These are phyloP conservation scores for Botryotinia globosa DNA, from an alignment of 2,329 filamentous ascomycete genomes.

Conservation along the genomic window DNA sequence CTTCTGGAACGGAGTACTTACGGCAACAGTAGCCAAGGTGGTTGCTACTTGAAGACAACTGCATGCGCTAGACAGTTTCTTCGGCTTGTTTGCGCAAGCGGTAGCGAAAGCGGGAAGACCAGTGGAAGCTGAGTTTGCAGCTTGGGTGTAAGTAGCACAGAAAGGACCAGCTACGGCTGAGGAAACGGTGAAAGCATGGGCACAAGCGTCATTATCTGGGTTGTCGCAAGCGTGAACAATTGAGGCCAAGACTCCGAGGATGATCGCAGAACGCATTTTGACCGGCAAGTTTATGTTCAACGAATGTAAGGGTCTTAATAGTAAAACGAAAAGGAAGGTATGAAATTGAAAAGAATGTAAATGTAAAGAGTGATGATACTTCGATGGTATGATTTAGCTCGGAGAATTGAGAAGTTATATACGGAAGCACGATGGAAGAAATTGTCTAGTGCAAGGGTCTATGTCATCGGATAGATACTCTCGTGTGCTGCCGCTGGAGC, in stretches of 20 bases:
- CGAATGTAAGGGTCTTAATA: not conserved
- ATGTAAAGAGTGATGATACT: slow-evolving; percentile 1
- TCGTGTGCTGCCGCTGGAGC: not conserved
- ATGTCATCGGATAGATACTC: not conserved
- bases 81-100: slow-evolving; percentile 23
- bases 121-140: slow-evolving; percentile 18
- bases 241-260: slow-evolving; percentile 23
- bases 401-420: not conserved
- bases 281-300: slow-evolving; percentile 13
- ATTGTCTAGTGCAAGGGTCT: not conserved
- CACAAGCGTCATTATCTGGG: slow-evolving; percentile 25
- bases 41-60: slow-evolving; percentile 20
- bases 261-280: slow-evolving; percentile 25
- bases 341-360: slow-evolving; percentile 1
- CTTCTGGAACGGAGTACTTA: not conserved
- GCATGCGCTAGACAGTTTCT: slow-evolving; percentile 28
- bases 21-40: slow-evolving; percentile 2
- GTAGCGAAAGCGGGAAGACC: slow-evolving; percentile 20
- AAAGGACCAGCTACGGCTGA: slow-evolving; percentile 6
- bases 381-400: not conserved
- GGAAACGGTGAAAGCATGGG: slow-evolving; percentile 8
- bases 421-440: not conserved
- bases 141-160: slow-evolving; percentile 25
- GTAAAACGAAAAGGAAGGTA: not conserved
- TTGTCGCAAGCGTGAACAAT: slow-evolving; percentile 25